phyloP scores from a whole-genome alignment of 768 basidiomycete genomes.

The Leccinum boreale region DNA sequence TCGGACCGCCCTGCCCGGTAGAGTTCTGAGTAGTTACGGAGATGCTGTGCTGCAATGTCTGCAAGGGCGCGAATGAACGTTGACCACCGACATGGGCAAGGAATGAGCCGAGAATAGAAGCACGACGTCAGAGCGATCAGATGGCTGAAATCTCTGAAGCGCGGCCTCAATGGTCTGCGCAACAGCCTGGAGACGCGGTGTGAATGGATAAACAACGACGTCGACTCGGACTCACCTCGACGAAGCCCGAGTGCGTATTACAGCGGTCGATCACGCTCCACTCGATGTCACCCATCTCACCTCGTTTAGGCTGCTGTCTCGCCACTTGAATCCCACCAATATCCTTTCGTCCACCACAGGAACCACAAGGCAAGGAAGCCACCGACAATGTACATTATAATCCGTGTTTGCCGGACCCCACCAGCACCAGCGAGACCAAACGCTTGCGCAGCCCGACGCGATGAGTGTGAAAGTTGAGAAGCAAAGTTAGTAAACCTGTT shows the following conservation, averaged over 20 bases:
- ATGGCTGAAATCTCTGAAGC: slow-evolving; percentile 71
- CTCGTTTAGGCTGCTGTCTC: slow-evolving; percentile 93
- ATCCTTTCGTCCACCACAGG: slow-evolving; percentile 45
- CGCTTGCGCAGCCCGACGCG: slow-evolving; percentile 65
- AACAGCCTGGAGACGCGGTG: slow-evolving; percentile 59
- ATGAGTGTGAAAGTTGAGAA: slow-evolving; percentile 59
- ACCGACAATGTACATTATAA: slow-evolving; percentile 57
- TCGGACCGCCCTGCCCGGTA: slow-evolving; percentile 53
- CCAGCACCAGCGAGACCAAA: slow-evolving; percentile 64
- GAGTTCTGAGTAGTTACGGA: slow-evolving; percentile 62
- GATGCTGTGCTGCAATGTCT: slow-evolving; percentile 81
- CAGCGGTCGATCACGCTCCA: slow-evolving; percentile 99
- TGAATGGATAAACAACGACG: neutral
- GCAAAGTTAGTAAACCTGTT: slow-evolving; percentile 68
- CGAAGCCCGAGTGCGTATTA: slow-evolving; percentile 92
- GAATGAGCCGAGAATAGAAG: slow-evolving; percentile 97
- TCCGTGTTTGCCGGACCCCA: slow-evolving; percentile 64
- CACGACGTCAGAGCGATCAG: slow-evolving; percentile 69
- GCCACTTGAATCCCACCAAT: slow-evolving; percentile 39
- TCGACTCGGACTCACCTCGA: slow-evolving; percentile 63
- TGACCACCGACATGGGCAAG: slow-evolving; percentile 95
- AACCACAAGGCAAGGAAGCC: slow-evolving; percentile 59
- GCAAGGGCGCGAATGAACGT: slow-evolving; percentile 93
- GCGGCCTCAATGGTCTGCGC: slow-evolving; percentile 85
- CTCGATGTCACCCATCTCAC: slow-evolving; percentile 65